Conservation (phyloP, 345 rosid genomes). For the Lagerstroemia speciosa region DNA sequence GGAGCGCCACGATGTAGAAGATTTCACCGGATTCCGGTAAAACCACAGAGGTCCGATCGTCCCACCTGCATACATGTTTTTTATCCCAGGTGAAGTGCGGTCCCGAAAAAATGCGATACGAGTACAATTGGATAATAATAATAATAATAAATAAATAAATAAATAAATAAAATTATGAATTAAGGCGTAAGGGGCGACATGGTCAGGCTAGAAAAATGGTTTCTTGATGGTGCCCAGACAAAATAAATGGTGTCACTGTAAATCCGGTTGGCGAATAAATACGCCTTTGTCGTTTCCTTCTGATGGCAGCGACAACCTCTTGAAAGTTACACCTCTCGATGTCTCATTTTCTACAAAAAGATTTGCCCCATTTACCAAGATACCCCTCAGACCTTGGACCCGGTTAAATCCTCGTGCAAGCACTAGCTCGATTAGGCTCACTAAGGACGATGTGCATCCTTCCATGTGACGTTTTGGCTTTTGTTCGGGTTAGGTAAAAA, state of each 20-base stretch:
- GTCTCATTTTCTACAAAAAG: conserved; percentile 40
- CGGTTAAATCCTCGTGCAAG: too few species aligned
- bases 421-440: background rate
- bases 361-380: background rate
- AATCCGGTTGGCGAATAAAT: conserved; percentile 28
- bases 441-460: too few species aligned
- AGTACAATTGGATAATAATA: background rate
- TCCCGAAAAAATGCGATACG: background rate
- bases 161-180: too few species aligned
- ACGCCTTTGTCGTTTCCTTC: conserved; percentile 31
- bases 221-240: background rate
- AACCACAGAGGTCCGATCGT: conserved; percentile 49
- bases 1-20: conserved; percentile 82
- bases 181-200: background rate
- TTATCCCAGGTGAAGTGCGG: background rate
- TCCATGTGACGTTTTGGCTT: too few species aligned
- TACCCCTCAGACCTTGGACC: too few species aligned
- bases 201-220: background rate
- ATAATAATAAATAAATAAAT: too few species aligned
- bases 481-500: too few species aligned
- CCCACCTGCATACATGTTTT: conserved; percentile 61
- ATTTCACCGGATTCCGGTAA: conserved; percentile 61
- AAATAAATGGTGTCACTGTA: conserved; percentile 23
- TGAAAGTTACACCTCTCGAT: conserved; percentile 22
- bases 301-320: conserved; percentile 18